These are phyloP conservation scores for Fusarium palustre DNA, from an alignment of 2,329 filamentous ascomycete genomes.

Conservation along the genomic window DNA sequence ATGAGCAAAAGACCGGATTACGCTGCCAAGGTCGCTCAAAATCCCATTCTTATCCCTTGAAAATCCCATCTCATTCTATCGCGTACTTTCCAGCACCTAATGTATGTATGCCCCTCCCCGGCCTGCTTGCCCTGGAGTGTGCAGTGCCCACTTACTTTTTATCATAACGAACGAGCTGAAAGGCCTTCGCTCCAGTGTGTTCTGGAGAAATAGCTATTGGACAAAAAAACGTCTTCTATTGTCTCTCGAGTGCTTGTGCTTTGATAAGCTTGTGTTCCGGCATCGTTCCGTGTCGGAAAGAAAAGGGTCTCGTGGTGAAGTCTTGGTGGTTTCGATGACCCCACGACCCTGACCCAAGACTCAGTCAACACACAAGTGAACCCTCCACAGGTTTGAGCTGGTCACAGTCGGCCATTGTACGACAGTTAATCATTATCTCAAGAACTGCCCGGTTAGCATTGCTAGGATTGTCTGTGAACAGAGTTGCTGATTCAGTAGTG, in stretches of 20 bases:
- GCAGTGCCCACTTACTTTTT: slow-evolving; percentile 14
- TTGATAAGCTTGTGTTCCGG: background rate
- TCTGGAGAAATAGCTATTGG: background rate
- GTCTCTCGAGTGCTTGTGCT: background rate
- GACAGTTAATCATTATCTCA: background rate
- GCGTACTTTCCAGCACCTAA: background rate
- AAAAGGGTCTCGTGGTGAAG: slow-evolving; percentile 23
- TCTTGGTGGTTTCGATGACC: slow-evolving; percentile 27
- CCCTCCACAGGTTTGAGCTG: slow-evolving; percentile 3
- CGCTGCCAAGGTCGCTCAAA: slow-evolving; percentile 22
- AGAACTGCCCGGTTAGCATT: background rate
- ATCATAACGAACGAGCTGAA: background rate
- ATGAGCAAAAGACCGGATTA: slow-evolving; percentile 17
- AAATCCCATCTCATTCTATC: slow-evolving; percentile 23
- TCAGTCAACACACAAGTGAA: slow-evolving; percentile 15
- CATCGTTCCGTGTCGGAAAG: background rate
- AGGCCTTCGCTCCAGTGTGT: background rate
- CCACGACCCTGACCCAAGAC: slow-evolving; percentile 20
- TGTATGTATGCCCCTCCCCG: background rate
- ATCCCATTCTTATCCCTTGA: slow-evolving; percentile 33
- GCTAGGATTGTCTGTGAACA: background rate
- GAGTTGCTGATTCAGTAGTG: background rate
- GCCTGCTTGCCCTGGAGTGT: slow-evolving; percentile 3
- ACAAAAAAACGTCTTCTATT: background rate
- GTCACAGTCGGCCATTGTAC: background rate